Evolutionary conservation across 1,284 basidiomycete genomes (phyloP).

Genomic region (Trametes sp.): DNA sequence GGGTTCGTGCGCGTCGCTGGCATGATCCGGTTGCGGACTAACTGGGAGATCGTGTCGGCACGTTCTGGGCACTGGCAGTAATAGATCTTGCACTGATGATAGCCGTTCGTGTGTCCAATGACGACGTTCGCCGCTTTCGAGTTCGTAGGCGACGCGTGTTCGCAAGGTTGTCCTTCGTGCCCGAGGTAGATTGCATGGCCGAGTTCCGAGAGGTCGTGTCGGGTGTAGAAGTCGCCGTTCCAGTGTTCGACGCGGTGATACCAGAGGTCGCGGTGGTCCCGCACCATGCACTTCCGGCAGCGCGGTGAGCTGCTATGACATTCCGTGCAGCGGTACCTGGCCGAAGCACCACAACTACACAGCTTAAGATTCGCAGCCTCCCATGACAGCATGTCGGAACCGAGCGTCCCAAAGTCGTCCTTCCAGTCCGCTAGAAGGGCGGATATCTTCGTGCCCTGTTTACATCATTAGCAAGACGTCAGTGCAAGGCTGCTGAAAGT

Average conservation of each 20-base stretch:
- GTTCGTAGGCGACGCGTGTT: neutral
- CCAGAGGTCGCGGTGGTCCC: neutral
- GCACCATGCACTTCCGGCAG: neutral
- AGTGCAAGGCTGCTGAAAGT: too few relatives aligned
- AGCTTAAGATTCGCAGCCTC: neutral
- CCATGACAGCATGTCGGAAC: neutral
- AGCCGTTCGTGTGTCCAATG: neutral
- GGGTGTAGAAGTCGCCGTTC: neutral
- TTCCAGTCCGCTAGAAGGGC: neutral
- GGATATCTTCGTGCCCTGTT: neutral
- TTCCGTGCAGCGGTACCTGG: neutral
- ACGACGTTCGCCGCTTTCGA: neutral
- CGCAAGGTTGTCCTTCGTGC: neutral
- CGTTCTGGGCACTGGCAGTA: constrained; percentile 3
- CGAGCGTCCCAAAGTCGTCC: neutral
- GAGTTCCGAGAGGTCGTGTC: neutral
- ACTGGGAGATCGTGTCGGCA: neutral
- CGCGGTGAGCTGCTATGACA: neutral
- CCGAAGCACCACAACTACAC: neutral
- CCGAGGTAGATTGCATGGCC: neutral
- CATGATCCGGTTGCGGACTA: neutral
- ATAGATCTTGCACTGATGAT: neutral
- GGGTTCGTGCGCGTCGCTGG: neutral
- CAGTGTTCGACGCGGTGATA: constrained; percentile 1
- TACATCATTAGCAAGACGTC: too few relatives aligned